phyloP scores from a whole-genome alignment of 257 asterid genomes.

The Prunella vulgaris region DNA sequence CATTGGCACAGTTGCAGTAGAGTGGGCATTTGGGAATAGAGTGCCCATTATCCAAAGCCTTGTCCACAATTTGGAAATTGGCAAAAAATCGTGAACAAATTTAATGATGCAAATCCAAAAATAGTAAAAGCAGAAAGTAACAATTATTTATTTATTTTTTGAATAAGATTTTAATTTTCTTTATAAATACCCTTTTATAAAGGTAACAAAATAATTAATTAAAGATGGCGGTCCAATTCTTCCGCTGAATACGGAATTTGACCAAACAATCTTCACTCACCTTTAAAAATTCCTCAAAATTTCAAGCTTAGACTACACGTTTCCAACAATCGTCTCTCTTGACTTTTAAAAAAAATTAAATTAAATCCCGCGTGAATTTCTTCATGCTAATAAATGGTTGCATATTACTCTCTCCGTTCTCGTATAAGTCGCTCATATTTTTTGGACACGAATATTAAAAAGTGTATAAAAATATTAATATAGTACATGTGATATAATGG shows the following conservation, averaged over 20 bases:
- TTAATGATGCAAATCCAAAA: slow-evolving; percentile 21
- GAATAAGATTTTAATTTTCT: background rate
- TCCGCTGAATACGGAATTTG: slow-evolving; percentile 36
- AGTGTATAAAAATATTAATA: too few relatives aligned
- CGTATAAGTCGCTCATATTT: too few relatives aligned
- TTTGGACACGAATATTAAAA: too few relatives aligned
- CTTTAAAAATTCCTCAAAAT: slow-evolving; percentile 2
- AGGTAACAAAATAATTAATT: slow-evolving; percentile 4
- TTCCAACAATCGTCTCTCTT: slow-evolving; percentile 13
- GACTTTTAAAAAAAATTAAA: background rate
- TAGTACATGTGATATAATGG: too few relatives aligned
- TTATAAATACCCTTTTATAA: background rate
- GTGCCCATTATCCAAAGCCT: slow-evolving; percentile 18
- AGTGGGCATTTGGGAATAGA: slow-evolving; percentile 10
- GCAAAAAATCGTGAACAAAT: background rate
- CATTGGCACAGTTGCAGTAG: background rate
- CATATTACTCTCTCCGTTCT: too few relatives aligned
- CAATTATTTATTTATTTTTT: background rate
- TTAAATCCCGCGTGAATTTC: background rate
- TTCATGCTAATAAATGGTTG: background rate
- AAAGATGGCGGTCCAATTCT: slow-evolving; percentile 23
- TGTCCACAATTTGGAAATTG: slow-evolving; percentile 11
- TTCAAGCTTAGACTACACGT: slow-evolving; percentile 5
- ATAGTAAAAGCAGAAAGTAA: slow-evolving; percentile 4
- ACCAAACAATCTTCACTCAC: slow-evolving; percentile 7